Percentiles rank a stretch among this genome's conserved stretches.
These are phyloP conservation scores for Fusarium pseudograminearum DNA, from an alignment of 2,329 filamentous ascomycete species.

Conservation along the genomic window DNA sequence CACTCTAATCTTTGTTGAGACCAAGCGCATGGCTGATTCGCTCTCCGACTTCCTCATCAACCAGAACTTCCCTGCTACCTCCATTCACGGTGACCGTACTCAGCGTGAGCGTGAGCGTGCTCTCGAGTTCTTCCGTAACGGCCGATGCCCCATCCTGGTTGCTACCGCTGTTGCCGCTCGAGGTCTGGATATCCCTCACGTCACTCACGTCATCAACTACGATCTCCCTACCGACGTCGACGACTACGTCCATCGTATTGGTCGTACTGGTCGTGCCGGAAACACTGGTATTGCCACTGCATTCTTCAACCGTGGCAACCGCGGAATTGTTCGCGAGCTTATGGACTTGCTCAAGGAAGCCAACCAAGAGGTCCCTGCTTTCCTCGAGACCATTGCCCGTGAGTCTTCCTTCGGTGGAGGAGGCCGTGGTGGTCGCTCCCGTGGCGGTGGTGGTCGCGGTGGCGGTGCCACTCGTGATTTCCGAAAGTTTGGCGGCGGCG, in stretches of 20 bases:
- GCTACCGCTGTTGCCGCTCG: slow-evolving; percentile 95
- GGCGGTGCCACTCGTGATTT: slow-evolving; percentile 86
- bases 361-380: slow-evolving; percentile 93
- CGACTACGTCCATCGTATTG: slow-evolving; percentile 98
- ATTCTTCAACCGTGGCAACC: slow-evolving; percentile 99
- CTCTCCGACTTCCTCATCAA: slow-evolving; percentile 98
- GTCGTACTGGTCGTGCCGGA: slow-evolving; percentile 99
- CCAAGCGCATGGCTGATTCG: slow-evolving; percentile 99
- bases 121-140: slow-evolving; percentile 96
- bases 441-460: slow-evolving; percentile 72
- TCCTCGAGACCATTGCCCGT: slow-evolving; percentile 97
- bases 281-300: slow-evolving; percentile 98
- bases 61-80: slow-evolving; percentile 97
- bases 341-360: slow-evolving; percentile 99
- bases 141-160: slow-evolving; percentile 93
- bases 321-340: slow-evolving; percentile 95
- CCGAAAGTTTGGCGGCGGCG: slow-evolving; percentile 78
- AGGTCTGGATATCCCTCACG: slow-evolving; percentile 91
- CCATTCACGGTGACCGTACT: slow-evolving; percentile 97
- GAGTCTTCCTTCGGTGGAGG: slow-evolving; percentile 90
- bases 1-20: slow-evolving; percentile 98
- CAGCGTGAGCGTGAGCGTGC: slow-evolving; percentile 99
- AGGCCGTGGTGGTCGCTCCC: slow-evolving; percentile 67
- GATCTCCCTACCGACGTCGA: slow-evolving; percentile 99
- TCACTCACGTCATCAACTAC: slow-evolving; percentile 98